Base-by-base conservation (phyloP, 2,329 filamentous ascomycete genomes). In the Verticillium alfalfae region DNA sequence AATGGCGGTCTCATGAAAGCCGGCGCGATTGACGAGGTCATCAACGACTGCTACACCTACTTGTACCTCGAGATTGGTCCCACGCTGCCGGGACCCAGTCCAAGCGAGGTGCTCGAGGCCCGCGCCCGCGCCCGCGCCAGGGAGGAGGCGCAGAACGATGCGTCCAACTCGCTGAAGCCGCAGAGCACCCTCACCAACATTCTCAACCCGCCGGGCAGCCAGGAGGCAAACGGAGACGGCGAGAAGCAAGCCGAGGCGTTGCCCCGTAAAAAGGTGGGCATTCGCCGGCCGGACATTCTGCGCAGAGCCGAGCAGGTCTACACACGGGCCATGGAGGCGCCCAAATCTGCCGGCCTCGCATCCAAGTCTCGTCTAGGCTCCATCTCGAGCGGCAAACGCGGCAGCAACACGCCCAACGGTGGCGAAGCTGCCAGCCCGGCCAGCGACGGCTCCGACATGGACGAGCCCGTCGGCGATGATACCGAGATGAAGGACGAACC, bases 1-100 rank as follows among this genome's bases (percentile, higher is more conserved):
- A 99, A 99, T 71, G 88, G 89, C 49, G 90, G 89, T 56, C 81
- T 97, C 8, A 95, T 96, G 84, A 97, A 97, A 74, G 85, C 89
- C 0, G 85, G 87, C 0, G 82, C 88, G 10, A 94, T 98, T 55
- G 95, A 99, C 69, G 95, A 99, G 70, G 83, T 98, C n/a, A 90
- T 97, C 66, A 90, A 89, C 26, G 95, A 99, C 74, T 88, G 91
- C 57, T 99, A 97, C 73, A 90, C 91, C 1, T 83, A 87, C 57
- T 79, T 96, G 16, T 95, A 92, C 71, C 81, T 83, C 18, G 84
- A 88, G 36, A 78, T 93, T 57, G 86, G 86, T 2, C 84, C 84
- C 52, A 80, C 79, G 3, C 75, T 92, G 2, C 83, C 84, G 0
- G 79, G 79, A 34, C 71, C 74, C n/a, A 76, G 81, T 56, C 76